Base-by-base conservation (phyloP, 2,329 filamentous ascomycete species). In the Fusarium citri region DNA sequence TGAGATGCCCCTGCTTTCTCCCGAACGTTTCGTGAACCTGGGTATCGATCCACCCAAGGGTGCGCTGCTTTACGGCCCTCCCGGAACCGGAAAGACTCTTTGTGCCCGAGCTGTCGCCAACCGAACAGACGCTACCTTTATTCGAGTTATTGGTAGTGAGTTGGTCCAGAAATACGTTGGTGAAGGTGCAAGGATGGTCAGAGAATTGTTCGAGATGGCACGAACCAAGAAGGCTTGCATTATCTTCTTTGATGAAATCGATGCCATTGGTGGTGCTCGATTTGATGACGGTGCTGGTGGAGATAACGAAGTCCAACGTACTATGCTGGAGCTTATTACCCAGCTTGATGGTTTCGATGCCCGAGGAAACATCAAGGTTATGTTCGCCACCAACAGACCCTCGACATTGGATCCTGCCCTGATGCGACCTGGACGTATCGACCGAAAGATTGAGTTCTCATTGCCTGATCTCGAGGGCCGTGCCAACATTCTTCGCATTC, bases 141-240 rank as follows among this genome's bases (percentile, higher is more conserved):
- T 99, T 80, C 91, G 96, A 80, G 96, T 99, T 77, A 99, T 99
- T 80, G 96, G 96, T 72, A 97, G 94, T 76, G 96, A 99, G 81
- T 84, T 99, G 76, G 96, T 99, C 11, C 96, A 99, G 83, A 99
- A 99, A 84, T 99, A 99, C 79, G 96, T 99, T 20, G 96, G 96
- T 79, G 96, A 99, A 81, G 96, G 96, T 79, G 96, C 97, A 8
- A 90, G 97, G 76, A 99, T 99, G 96, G 96, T 99, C 22, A 91
- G 96, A 76, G 96, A 99, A 84, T 88, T 99, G 5, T 99, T 99
- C 80, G 96, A 99, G 84, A 99, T 99, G 96, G 96, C 96, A 12
- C 91, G 96, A 75, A 98, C 96, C 60, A 99, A 99, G 88, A 99
- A 99, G 84, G 96, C 96, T 1, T 99, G 96, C 82, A 99, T 99